Percentiles rank a stretch among this genome's conserved stretches.
Evolutionary conservation across 208 protist species (phyloP).

Genomic region (Tritrichomonas foetus): DNA sequence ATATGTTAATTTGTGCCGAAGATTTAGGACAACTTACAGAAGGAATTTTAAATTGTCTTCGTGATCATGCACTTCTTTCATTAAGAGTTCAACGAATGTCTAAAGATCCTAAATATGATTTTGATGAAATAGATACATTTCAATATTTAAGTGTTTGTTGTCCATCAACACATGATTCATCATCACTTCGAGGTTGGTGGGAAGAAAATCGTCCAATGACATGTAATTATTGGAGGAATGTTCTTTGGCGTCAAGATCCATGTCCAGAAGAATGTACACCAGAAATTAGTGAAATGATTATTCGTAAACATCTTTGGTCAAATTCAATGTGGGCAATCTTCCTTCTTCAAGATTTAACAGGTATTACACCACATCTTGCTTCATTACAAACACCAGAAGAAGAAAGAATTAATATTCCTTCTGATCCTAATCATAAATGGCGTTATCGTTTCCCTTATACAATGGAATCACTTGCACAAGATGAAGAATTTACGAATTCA

Average conservation of each 20-base stretch:
- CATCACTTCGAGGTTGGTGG: neutral
- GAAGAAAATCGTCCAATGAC: neutral
- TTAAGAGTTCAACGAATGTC: constrained; percentile 20
- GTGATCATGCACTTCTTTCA: neutral
- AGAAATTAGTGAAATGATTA: neutral
- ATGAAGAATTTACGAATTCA: neutral
- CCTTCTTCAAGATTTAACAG: neutral
- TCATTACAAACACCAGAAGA: neutral
- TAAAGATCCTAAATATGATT: neutral
- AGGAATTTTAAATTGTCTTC: neutral
- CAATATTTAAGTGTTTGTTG: neutral
- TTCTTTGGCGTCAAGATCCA: neutral
- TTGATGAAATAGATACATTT: neutral
- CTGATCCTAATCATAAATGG: constrained; percentile 24
- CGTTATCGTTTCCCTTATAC: neutral
- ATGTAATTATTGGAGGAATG: neutral
- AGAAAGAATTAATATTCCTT: neutral
- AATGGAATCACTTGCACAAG: neutral
- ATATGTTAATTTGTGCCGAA: constrained; percentile 22
- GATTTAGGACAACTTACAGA: constrained; percentile 22
- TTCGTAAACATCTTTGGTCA: neutral
- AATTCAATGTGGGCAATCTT: constrained; percentile 8
- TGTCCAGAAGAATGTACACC: neutral
- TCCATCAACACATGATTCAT: constrained; percentile 16
- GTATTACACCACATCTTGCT: too few species aligned